Evolutionary conservation across 2,329 filamentous ascomycete species (phyloP).

Genomic region (Colletotrichum sp.): DNA sequence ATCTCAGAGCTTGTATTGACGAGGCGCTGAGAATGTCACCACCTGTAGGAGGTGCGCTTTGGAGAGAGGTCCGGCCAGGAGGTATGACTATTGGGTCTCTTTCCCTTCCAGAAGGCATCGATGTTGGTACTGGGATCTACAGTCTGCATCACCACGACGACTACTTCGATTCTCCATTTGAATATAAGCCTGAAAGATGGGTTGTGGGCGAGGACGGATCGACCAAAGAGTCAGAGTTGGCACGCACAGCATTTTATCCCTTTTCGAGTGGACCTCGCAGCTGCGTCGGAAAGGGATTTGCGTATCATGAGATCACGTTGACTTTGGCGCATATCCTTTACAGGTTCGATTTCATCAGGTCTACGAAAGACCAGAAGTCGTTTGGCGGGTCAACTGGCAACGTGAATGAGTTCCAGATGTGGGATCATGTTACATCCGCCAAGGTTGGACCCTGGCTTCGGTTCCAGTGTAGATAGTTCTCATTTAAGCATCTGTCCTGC

Average conservation of each 20-base stretch:
- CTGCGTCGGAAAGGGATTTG: slow-evolving; percentile 5
- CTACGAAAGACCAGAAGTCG: background rate
- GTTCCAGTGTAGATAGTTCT: background rate
- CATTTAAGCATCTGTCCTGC: background rate
- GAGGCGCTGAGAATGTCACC: slow-evolving; percentile 26
- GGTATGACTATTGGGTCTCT: slow-evolving; percentile 21
- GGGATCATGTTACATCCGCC: slow-evolving; percentile 7
- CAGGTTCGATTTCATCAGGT: background rate
- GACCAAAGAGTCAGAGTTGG: slow-evolving; percentile 56
- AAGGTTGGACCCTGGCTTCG: slow-evolving; percentile 7
- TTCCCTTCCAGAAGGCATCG: slow-evolving; percentile 14
- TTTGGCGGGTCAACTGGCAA: slow-evolving; percentile 7
- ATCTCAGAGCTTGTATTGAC: slow-evolving; percentile 46
- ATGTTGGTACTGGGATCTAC: slow-evolving; percentile 24
- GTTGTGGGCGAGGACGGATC: slow-evolving; percentile 37
- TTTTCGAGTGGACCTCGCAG: slow-evolving; percentile 8
- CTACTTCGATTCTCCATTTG: background rate
- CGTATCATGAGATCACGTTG: background rate
- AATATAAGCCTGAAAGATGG: slow-evolving; percentile 9
- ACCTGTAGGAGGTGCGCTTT: slow-evolving; percentile 7
- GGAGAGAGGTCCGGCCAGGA: slow-evolving; percentile 18
- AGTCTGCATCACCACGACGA: slow-evolving; percentile 20
- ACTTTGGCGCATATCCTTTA: slow-evolving; percentile 5
- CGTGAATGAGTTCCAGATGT: slow-evolving; percentile 1
- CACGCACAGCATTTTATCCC: slow-evolving; percentile 46